A percentile compares a stretch with the other conserved stretches of the same genome.
These are phyloP conservation scores for Glebionis coronaria DNA, from an alignment of 129 eudicot genomes.

Conservation along the genomic window DNA sequence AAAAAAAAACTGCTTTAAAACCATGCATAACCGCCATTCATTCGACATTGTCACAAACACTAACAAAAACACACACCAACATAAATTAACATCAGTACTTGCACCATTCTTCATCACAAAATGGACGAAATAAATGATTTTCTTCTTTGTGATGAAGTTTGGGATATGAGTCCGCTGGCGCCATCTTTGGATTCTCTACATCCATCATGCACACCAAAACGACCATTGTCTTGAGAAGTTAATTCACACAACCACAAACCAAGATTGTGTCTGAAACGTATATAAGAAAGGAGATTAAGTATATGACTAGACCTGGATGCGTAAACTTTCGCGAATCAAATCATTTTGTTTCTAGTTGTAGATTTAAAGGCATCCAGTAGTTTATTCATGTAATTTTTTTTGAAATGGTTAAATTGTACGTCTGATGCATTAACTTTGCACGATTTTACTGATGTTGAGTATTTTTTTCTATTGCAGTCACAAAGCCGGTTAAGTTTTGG, in stretches of 20 bases:
- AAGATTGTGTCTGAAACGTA: constrained; percentile 39
- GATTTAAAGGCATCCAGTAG: constrained; percentile 56
- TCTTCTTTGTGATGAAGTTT: constrained; percentile 61
- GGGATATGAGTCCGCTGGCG: constrained; percentile 47
- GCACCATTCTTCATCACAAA: not conserved
- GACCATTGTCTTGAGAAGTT: not conserved
- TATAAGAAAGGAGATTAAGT: constrained; percentile 34
- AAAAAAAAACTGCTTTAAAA: no score
- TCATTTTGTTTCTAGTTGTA: constrained; percentile 14
- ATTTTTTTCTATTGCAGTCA: constrained; percentile 30
- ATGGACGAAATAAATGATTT: constrained; percentile 13
- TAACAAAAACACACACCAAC: not conserved
- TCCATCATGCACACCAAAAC: constrained; percentile 2
- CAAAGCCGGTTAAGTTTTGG: constrained; percentile 41
- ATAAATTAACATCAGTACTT: not conserved
- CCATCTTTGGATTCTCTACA: not conserved
- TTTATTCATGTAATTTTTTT: constrained; percentile 53
- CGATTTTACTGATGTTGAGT: not conserved
- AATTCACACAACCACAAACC: constrained; percentile 6
- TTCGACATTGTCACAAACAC: not conserved
- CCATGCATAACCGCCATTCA: constrained; percentile 23
- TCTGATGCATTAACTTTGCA: not conserved
- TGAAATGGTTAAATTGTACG: not conserved
- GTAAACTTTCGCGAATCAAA: constrained; percentile 24
- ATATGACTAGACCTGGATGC: constrained; percentile 38